Evolutionary conservation across 139 green algal species (phyloP), one percentile per base, ranked within the genome.

Genomic region (Penium margaritaceum): DNA sequence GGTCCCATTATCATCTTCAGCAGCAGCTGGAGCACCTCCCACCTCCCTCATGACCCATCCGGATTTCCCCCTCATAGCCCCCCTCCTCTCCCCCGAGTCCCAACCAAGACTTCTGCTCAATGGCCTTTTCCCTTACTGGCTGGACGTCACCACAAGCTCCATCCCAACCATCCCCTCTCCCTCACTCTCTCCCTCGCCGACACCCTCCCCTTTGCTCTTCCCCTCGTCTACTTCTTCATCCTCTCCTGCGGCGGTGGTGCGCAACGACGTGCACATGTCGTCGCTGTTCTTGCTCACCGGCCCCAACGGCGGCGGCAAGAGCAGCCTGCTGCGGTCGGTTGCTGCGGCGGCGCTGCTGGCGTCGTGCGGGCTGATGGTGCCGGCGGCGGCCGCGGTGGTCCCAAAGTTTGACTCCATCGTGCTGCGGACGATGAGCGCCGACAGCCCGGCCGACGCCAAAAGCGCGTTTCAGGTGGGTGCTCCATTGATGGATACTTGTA

Each of bases 291-390:
- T 72, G 17, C 62, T 78, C 30, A 78, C 68, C 5, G 71, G 71
- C 2, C 71, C 71, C 0, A 78, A 78, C 64, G 63, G 63, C 4
- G 91, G 88, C 75, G 92, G 92, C 74, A 97, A 97, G 82, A 91
- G 83, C 38, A 97, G 91, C 0, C 71, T 96, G 14, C 82, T 96
- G 47, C 87, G 93, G 21, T 83, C 74, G 0, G 62, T 88, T 1
- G 82, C 72, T 14, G 88, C 91, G 0, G 83, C 85, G 1, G 84
- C 87, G 32, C 82, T 98, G 80, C 85, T 96, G 53, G 90, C 78
- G 2, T 80, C 67, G 7, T 92, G 87, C 72, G 93, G 93, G n/a
- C 78, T 98, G 65, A 53, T 77, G 12, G 82, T 87, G 6, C 90
- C 91, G 5, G 84, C 74, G 4, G 15, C 60, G 51, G 12, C 21